Evolutionary conservation across 2,329 filamentous ascomycete genomes (phyloP), one percentile per base, ranked within the genome.

Genomic region (Aspergillus sp.): DNA sequence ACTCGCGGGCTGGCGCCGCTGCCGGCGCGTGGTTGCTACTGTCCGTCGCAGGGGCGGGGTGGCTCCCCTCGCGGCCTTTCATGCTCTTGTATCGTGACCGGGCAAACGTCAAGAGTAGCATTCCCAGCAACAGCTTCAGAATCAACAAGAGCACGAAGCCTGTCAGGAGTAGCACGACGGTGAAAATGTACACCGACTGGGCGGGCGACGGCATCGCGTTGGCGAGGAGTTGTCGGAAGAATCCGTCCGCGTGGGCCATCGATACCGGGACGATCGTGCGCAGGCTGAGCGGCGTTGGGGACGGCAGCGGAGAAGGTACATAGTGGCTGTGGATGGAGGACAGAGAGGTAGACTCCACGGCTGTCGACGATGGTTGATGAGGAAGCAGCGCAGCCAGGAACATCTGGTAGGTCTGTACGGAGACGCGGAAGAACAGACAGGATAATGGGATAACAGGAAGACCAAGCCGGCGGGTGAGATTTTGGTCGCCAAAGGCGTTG

Each of bases 331-430:
- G 72, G 41, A 77, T 76, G 2, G 73, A 72, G 8, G 73, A 65
- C 8, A 77, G 62, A 4, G 73, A 74, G 3, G 74, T 67, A 8
- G 64, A 53, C 26, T 62, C 62, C n/a, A 64, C 61, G 1, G 67
- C 65, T 1, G 66, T 66, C 8, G 72, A 71, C 2, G 69, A 67
- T 0, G 90, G 78, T 0, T 90, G 89, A 8, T 88, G 82, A 0
- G 90, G 88, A 32, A 96, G 80, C 63, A 95, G 87, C 0, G 90
- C 92, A 3, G 92, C 89, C 13, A 97, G 82, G 66, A 97, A 95
- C 93, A 97, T 97, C 73, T 96, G 89, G 72, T 97, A 99, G 6
- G 93, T 96, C 69, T 99, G 94, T 41, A 97, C 82, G 1, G 90
- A 92, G 44, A 95, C 90, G 41, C 95, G 86, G 69, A 99, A 94